Conservation (phyloP, 352 stramenopile species). For the Globisporangium parvum region DNA sequence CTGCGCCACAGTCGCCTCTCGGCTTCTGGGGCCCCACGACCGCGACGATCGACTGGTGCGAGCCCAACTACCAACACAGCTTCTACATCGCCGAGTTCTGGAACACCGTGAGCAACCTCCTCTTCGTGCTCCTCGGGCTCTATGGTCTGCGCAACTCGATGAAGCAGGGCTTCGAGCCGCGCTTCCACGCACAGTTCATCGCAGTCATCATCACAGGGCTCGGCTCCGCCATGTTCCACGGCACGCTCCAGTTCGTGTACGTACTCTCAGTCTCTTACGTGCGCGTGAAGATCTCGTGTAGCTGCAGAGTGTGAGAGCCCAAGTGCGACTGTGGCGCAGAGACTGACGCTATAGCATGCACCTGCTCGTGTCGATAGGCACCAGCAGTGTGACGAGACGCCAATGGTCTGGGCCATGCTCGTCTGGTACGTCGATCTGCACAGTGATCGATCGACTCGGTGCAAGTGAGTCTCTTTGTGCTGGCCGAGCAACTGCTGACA, state of each 20-base stretch:
- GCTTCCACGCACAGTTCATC: constrained; percentile 72
- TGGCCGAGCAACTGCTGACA: not conserved
- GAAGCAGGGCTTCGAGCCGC: constrained; percentile 63
- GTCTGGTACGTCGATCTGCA: constrained; percentile 30
- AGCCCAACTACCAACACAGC: constrained; percentile 76
- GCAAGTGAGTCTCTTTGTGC: no score
- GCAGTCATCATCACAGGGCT: constrained; percentile 76
- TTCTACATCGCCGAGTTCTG: constrained; percentile 85
- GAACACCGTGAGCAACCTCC: constrained; percentile 82
- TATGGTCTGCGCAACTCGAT: constrained; percentile 64
- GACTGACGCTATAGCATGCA: not conserved
- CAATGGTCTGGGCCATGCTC: constrained; percentile 82
- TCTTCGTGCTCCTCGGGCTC: constrained; percentile 69
- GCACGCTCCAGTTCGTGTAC: constrained; percentile 73
- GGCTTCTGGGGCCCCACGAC: constrained; percentile 68
- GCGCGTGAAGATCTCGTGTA: no score
- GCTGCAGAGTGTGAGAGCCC: no score
- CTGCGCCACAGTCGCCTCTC: not conserved
- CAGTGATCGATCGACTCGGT: no score
- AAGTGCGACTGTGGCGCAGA: no score
- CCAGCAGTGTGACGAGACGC: constrained; percentile 82
- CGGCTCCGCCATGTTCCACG: constrained; percentile 82
- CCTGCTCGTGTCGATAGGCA: constrained; percentile 17
- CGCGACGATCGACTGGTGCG: constrained; percentile 85
- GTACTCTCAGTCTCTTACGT: constrained; percentile 5